Evolutionary conservation across 2,329 filamentous ascomycete species (phyloP), one percentile per base, ranked within the genome.

Genomic region (Venturia oleaginea): DNA sequence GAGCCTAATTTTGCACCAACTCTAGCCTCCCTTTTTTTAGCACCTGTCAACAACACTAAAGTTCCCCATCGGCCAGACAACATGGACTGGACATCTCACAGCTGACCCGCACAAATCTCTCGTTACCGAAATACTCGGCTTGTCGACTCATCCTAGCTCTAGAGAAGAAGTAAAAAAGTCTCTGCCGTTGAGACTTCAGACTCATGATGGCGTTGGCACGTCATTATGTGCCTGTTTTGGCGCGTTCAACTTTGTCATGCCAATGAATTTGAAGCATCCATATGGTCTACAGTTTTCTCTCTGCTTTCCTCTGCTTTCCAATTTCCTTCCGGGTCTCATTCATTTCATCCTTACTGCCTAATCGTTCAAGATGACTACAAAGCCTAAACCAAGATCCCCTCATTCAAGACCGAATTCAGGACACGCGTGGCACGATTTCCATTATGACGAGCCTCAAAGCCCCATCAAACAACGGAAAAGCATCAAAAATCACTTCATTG

Each of bases 401-500:
- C 19, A 48, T 19, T 48, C 51, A 7, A 27, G 30, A 15, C 51
- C 51, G 10, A 34, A 32, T n/a, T 34, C 51, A 7, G 27, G 8
- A 34, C 51, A 57, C n/a, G 51, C 30, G 34, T 34, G 30, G 51
- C 51, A 57, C 30, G 30, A 57, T 57, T 57, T 34, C 19, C 27
- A 34, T 8, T 57, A 57, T 27, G 51, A 57, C 3, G 51, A 57
- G 19, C 46, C 46, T 11, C 15, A 57, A 8, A 57, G 27, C 19
- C 51, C 51, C 8, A 15, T 57, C 6, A 57, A 57, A 19, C 51
- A 57, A 57, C 15, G 51, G 51, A 59, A 55, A 11, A 34, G 32
- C 51, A 59, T 59, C 22, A 43, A 51, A 27, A 76, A 79, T 68
- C 72, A 80, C 64, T 70, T 80, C 68, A 73, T 80, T 66, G 76